These are phyloP conservation scores for Daedalea quercina DNA, from an alignment of 768 basidiomycete genomes.

Conservation along the genomic window DNA sequence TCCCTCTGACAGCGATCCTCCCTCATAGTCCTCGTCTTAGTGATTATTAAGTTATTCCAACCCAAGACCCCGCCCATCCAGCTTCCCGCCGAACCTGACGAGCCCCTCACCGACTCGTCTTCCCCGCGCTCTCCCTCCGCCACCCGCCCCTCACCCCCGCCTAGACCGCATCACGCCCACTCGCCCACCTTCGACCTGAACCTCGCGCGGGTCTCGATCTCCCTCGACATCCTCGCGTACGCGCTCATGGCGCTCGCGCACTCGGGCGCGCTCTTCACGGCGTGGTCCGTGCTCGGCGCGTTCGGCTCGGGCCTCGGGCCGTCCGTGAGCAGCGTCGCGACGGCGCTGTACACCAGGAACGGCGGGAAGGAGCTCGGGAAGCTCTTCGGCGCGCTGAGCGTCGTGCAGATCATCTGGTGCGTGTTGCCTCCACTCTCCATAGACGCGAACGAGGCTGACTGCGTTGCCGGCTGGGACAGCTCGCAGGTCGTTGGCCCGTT, in stretches of 20 bases:
- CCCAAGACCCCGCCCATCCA: constrained; percentile 28
- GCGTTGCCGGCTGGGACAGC: no score
- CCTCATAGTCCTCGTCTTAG: constrained; percentile 26
- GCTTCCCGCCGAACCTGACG: constrained; percentile 16
- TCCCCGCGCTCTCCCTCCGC: neutral
- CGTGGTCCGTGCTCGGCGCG: constrained; percentile 42
- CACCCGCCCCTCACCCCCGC: neutral
- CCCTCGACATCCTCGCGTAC: constrained; percentile 49
- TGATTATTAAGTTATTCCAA: constrained; percentile 48
- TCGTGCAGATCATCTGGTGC: constrained; percentile 63
- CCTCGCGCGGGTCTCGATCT: constrained; percentile 55
- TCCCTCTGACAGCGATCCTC: neutral
- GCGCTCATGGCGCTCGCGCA: constrained; percentile 35
- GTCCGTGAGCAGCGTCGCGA: constrained; percentile 62
- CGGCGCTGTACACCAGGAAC: constrained; percentile 53
- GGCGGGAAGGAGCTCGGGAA: constrained; percentile 60
- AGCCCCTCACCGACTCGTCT: constrained; percentile 15
- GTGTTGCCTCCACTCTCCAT: constrained; percentile 6
- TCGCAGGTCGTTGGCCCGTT: constrained; percentile 65
- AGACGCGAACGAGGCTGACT: neutral
- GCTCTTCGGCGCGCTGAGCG: constrained; percentile 77
- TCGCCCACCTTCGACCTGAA: constrained; percentile 60
- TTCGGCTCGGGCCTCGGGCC: constrained; percentile 61
- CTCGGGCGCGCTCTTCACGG: constrained; percentile 43
- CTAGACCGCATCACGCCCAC: constrained; percentile 20